phyloP scores from a whole-genome alignment of 495 filamentous ascomycete genomes.

The Acidomyces sp. region DNA sequence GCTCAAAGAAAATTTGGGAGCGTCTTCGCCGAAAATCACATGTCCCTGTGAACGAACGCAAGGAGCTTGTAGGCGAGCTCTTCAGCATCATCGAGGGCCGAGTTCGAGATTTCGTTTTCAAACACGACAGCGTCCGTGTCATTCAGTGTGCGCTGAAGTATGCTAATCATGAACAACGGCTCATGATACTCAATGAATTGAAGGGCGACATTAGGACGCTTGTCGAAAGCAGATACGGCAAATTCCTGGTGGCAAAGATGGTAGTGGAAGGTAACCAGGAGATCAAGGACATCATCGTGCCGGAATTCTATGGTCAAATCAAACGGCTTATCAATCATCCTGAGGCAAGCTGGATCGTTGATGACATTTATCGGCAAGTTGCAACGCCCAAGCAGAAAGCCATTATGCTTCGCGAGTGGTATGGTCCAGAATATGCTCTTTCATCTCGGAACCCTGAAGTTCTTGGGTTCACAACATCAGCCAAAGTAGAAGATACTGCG shows the following conservation, averaged over 20 bases:
- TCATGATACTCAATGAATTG: slow-evolving; percentile 75
- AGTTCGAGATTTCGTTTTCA: slow-evolving; percentile 91
- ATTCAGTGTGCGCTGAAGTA: slow-evolving; percentile 96
- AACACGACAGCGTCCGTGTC: slow-evolving; percentile 90
- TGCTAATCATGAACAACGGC: slow-evolving; percentile 66
- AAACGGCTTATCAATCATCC: slow-evolving; percentile 87
- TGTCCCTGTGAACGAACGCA: slow-evolving; percentile 70
- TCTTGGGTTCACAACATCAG: slow-evolving; percentile 10
- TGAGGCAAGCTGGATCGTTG: slow-evolving; percentile 91
- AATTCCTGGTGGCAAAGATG: slow-evolving; percentile 90
- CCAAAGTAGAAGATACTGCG: slow-evolving; percentile 33
- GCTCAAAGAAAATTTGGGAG: slow-evolving; percentile 95
- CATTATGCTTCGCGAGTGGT: slow-evolving; percentile 84
- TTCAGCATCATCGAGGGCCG: slow-evolving; percentile 80
- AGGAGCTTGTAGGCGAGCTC: slow-evolving; percentile 73
- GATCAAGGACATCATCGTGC: slow-evolving; percentile 72
- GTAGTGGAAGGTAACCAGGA: slow-evolving; percentile 77
- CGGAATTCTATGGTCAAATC: slow-evolving; percentile 89
- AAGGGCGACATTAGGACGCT: slow-evolving; percentile 72
- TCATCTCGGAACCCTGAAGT: slow-evolving; percentile 33
- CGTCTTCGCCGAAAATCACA: slow-evolving; percentile 81
- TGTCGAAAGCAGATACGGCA: slow-evolving; percentile 88
- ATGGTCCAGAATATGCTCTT: slow-evolving; percentile 82
- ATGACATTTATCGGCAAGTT: slow-evolving; percentile 82
- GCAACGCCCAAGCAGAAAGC: slow-evolving; percentile 75